Conservation (phyloP, 345 rosid species). For the Hibiscus mutabilis region DNA sequence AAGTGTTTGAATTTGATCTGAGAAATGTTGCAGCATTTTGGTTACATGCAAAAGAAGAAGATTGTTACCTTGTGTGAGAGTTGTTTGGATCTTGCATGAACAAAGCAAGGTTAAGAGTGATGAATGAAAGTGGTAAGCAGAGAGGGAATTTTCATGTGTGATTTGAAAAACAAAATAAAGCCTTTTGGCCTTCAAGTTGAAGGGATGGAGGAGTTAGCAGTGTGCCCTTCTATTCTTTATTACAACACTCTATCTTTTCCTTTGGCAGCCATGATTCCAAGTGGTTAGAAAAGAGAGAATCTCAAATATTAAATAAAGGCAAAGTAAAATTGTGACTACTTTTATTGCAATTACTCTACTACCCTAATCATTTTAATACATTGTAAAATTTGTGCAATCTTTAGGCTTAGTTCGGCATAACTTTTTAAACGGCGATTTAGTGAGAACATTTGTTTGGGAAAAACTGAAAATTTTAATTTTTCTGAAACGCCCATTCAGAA, state of each 20-base stretch:
- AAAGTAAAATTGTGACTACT: conserved; percentile 38
- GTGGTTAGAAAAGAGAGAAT: conserved; percentile 23
- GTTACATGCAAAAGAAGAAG: not conserved
- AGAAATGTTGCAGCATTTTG: not conserved
- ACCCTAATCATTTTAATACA: conserved; percentile 22
- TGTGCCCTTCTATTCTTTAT: conserved; percentile 39
- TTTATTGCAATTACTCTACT: conserved; percentile 35
- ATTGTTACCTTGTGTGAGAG: conserved; percentile 53
- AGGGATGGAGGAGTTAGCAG: not conserved
- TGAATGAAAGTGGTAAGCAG: conserved; percentile 18
- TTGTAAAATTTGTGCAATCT: not conserved
- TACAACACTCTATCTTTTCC: conserved; percentile 31
- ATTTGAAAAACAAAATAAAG: not conserved
- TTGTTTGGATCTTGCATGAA: conserved; percentile 88
- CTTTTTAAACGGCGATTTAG: too few relatives aligned
- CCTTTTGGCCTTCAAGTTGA: conserved; percentile 20
- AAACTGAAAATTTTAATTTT: too few relatives aligned
- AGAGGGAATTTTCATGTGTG: conserved; percentile 38
- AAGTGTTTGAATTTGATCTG: not conserved
- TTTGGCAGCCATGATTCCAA: conserved; percentile 46
- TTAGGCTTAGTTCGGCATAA: too few relatives aligned
- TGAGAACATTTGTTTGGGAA: too few relatives aligned
- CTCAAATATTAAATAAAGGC: conserved; percentile 45
- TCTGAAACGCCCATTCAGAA: too few relatives aligned
- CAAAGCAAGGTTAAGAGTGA: conserved; percentile 25